Evolutionary conservation across 305 asterid genomes (phyloP).

Genomic region (Fraxinus baroniana): DNA sequence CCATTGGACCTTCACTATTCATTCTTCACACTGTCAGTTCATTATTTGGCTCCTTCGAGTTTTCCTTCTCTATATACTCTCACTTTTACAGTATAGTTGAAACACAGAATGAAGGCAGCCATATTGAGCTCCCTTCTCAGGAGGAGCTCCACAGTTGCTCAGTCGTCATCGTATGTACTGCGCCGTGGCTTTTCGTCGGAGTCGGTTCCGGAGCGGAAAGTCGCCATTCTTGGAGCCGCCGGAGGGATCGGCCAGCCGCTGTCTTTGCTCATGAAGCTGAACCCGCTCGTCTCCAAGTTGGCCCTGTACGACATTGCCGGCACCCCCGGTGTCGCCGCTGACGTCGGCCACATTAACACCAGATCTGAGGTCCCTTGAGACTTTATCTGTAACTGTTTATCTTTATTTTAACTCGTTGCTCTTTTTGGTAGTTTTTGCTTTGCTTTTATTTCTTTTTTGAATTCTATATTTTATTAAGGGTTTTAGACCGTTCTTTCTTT

Average conservation of each 20-base stretch:
- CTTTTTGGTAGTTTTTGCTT: neutral
- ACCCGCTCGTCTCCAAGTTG: constrained; percentile 35
- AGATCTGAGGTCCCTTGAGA: constrained; percentile 64
- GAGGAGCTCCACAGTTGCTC: neutral
- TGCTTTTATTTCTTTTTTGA: neutral
- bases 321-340: constrained; percentile 93
- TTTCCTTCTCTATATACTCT: neutral
- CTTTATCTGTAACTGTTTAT: neutral
- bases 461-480: neutral
- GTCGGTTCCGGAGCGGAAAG: constrained; percentile 32
- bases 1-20: no score
- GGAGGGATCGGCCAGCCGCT: constrained; percentile 45
- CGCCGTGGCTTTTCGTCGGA: constrained; percentile 33
- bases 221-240: constrained; percentile 39
- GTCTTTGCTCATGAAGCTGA: constrained; percentile 39
- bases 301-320: constrained; percentile 90
- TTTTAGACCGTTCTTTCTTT: neutral
- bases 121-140: constrained; percentile 5
- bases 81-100: neutral
- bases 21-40: neutral
- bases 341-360: constrained; percentile 86
- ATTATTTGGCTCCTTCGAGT: neutral
- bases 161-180: neutral
- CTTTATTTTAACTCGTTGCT: neutral
- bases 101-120: neutral